Evolutionary conservation across 169 alveolate species (phyloP).

Genomic region (Amoebophrya sp.): DNA sequence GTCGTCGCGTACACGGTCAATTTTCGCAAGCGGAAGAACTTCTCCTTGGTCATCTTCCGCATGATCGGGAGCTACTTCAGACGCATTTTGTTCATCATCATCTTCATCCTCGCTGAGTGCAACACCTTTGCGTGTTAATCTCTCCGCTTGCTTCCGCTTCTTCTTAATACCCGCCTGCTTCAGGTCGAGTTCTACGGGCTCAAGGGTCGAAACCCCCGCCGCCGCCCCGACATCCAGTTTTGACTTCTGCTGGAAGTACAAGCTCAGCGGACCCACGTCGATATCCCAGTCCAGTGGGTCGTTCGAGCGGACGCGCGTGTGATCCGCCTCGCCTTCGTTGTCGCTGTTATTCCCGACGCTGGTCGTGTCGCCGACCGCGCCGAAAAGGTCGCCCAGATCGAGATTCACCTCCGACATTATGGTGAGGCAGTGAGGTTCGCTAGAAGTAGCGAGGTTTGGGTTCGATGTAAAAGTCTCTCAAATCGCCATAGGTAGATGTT

Average conservation of each 20-base stretch:
- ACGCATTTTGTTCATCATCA: not conserved
- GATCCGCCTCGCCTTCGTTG: no score
- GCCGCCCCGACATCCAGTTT: not conserved
- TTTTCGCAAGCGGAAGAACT: no score
- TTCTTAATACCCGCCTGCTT: not conserved
- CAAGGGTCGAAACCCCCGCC: not conserved
- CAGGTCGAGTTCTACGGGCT: not conserved
- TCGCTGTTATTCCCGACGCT: no score
- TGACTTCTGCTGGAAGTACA: not conserved
- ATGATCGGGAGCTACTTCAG: not conserved
- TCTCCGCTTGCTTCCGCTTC: not conserved
- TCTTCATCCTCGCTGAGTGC: not conserved
- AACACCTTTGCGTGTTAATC: not conserved
- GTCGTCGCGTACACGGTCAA: not conserved
- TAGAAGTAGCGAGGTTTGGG: no score
- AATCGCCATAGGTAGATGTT: no score
- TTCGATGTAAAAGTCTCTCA: no score
- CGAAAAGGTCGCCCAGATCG: no score
- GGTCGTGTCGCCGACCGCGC: no score
- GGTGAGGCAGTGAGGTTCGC: no score
- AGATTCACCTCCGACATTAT: no score
- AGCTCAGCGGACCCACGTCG: not conserved
- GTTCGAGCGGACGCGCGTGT: no score
- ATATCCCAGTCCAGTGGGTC: not conserved
- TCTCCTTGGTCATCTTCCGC: no score